Conservation (phyloP, 2,329 filamentous ascomycete species). For the Botrytis deweyae region DNA sequence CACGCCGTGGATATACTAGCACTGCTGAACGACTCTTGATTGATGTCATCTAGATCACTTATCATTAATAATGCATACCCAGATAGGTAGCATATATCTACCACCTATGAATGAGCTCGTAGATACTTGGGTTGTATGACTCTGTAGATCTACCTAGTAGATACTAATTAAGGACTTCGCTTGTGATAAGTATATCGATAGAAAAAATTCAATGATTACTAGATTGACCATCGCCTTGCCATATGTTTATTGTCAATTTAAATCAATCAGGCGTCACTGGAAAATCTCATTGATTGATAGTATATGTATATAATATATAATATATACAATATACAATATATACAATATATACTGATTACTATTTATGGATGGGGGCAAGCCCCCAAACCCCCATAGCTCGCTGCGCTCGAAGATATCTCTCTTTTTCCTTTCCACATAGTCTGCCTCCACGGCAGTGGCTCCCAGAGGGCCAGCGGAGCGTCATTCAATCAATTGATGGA, state of each 20-base stretch:
- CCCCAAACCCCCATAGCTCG: slow-evolving; percentile 1
- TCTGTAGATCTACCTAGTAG: not conserved
- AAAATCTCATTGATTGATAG: not conserved
- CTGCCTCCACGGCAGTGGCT: not conserved
- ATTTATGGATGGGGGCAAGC: not conserved
- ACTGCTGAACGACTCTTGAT: not conserved
- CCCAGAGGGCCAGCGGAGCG: not conserved
- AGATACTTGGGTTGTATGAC: not conserved
- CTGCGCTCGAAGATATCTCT: not conserved
- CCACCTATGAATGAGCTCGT: not conserved
- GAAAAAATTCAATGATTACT: not conserved
- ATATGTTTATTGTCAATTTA: not conserved
- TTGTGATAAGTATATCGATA: not conserved
- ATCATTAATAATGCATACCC: not conserved
- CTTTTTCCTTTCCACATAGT: not conserved
- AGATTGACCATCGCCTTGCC: not conserved
- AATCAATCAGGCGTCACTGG: not conserved
- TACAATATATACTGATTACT: not conserved
- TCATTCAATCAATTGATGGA: not conserved
- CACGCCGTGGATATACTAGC: not conserved
- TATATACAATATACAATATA: not conserved
- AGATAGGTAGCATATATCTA: not conserved
- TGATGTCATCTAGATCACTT: not conserved
- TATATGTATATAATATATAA: not conserved
- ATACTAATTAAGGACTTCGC: not conserved